Base-by-base conservation (phyloP, 2,329 filamentous ascomycete genomes). In the Coleophoma cylindrospora region DNA sequence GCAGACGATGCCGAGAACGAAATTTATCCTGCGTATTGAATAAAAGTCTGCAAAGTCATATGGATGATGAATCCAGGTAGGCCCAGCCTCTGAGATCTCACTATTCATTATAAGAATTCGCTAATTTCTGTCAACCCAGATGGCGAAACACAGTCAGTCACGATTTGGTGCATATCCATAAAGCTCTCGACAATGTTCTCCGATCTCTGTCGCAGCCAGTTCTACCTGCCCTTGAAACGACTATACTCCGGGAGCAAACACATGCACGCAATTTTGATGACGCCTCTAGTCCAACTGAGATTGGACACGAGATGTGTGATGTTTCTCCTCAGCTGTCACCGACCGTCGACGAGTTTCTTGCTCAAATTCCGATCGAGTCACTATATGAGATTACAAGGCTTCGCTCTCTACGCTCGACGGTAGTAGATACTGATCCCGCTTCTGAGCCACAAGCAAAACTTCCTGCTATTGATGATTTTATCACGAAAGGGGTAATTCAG, bases 1-100 rank as follows among this genome's bases (percentile, higher is more conserved):
- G 75, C 57, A 72, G 72, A 50, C 63, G 75, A 51, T 79, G 75
- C 61, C 66, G 68, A 43, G 72, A 75, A 52, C 70, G 75, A 59
- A 71, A 70, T 3, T 53, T 77, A 37, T 72, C 74, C 33, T 78
- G 75, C 56, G 66, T 76, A 32, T 65, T 77, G 45, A 77, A 79
- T 57, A 77, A 77, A 53, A 77, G 73, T 51, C 65, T 73, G 21
- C 70, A 73, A 58, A 76, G 73, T 10, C 61, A 77, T 57, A 67
- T 77, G 47, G 72, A 76, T 51, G 74, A 77, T 54, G 72, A 75
- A 14, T 22, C 45, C n/a, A 21, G 36, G 34, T 32, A 17, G 14
- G 44, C 32, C 32, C 15, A 27, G 45, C 21, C 7, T 14, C 13
- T 22, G 10, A 11, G 14, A 13, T 33, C 17, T 40, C 19, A 15